Base-by-base conservation (phyloP, 768 basidiomycete species). In the Suillus plorans region DNA sequence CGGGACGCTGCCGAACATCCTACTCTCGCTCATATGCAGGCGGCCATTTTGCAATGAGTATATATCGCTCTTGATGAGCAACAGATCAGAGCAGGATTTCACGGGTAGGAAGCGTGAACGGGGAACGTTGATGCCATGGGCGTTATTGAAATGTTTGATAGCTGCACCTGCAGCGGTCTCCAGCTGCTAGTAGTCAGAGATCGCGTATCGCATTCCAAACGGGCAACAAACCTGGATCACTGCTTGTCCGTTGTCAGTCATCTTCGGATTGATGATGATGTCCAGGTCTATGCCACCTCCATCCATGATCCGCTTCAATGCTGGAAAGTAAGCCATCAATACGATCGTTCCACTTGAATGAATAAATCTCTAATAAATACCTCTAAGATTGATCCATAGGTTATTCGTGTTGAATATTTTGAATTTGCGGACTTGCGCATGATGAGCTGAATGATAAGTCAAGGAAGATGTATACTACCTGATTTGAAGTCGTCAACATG, bases 401-500 rank as follows among this genome's bases (percentile, higher is more conserved):
- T 90, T 92, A 80, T 92, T 92, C 45, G 91, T 90, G 83, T 92
- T 92, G 83, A 95, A 91, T 75, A 93, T 94, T 83, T 94, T 93
- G 88, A 97, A 96, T 78, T 95, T 95, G 67, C 91, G 86, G 59
- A 90, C 88, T 85, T 73, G 50, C 63, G 41, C 61, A 25, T 25
- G 41, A 55, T 5, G 22, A 65, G 60, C 66, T 66, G 63, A 53
- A 13, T 39, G 20, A 49, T 31, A 41, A 44, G 20, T 50, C 47
- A 45, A 60, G 63, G 22, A 22, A 36, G 63, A 50, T 18, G 70
- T 76, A 62, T 42, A 55, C 37, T 69, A 88, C 87, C 82, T 20
- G 89, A 89, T 78, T 95, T 95, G 86, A 96, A 97, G 79, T 96
- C 95, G 75, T 96, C 92, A 60, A 94, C 86, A 77, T 96, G 95